Conservation (phyloP, 768 basidiomycete genomes). For the Lactifluus subvellereus region DNA sequence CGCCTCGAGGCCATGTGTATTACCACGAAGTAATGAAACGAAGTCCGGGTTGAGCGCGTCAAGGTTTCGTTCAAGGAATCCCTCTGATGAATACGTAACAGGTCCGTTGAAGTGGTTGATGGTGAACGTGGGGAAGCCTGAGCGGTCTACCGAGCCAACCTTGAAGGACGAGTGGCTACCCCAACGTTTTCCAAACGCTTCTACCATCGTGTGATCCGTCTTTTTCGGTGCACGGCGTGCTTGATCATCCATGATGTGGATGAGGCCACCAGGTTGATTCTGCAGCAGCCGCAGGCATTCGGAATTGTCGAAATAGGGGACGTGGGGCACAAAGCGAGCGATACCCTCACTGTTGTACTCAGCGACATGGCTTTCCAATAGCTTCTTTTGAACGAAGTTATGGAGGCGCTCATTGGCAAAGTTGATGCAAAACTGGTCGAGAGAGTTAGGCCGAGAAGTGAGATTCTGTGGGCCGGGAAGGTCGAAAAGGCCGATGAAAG, state of each 20-base stretch:
- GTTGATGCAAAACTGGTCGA: slow-evolving; percentile 96
- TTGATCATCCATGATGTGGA: slow-evolving; percentile 98
- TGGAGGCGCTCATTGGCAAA: slow-evolving; percentile 93
- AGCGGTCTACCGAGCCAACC: slow-evolving; percentile 63
- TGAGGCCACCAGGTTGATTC: slow-evolving; percentile 81
- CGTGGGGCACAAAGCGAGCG: slow-evolving; percentile 55
- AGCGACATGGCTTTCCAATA: slow-evolving; percentile 76
- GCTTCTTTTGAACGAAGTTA: slow-evolving; percentile 67
- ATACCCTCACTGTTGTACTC: slow-evolving; percentile 86
- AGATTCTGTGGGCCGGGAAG: slow-evolving; percentile 91
- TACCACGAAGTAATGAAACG: slow-evolving; percentile 78
- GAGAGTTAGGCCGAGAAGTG: slow-evolving; percentile 79
- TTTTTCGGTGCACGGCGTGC: slow-evolving; percentile 81
- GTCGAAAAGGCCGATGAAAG: slow-evolving; percentile 91
- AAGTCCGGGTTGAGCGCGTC: slow-evolving; percentile 92
- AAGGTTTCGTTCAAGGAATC: slow-evolving; percentile 83
- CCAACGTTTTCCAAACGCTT: slow-evolving; percentile 92
- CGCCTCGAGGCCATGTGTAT: slow-evolving; percentile 29
- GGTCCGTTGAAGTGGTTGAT: slow-evolving; percentile 89
- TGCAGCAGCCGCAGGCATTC: slow-evolving; percentile 86
- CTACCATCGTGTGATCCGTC: slow-evolving; percentile 91
- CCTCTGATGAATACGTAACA: slow-evolving; percentile 87
- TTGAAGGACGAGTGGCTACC: slow-evolving; percentile 92
- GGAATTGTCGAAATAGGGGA: slow-evolving; percentile 84
- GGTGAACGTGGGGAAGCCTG: slow-evolving; percentile 81